A percentile compares a stretch with the other conserved stretches of the same genome.
Conservation (phyloP, 805 yeast genomes). For the Myxozyma lipomycoides region DNA sequence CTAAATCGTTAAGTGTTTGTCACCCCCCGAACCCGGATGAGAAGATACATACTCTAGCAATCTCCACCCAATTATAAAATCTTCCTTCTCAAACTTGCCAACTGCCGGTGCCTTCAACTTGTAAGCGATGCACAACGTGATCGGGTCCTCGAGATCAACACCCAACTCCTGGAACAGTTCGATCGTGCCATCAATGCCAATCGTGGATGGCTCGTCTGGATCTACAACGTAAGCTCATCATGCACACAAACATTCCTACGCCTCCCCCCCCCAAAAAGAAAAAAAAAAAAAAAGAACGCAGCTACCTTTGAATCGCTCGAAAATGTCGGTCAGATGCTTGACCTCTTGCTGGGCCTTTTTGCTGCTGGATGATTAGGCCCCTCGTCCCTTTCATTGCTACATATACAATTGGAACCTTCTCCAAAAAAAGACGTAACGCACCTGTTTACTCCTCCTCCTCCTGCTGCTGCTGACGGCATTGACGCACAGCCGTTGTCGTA, state of each 20-base stretch:
- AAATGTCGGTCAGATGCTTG: constrained; percentile 24
- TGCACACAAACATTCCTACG: background rate
- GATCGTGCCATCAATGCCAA: constrained; percentile 78
- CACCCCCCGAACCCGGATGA: background rate
- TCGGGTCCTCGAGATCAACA: constrained; percentile 69
- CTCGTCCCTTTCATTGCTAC: too few relatives aligned
- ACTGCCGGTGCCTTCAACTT: constrained; percentile 61
- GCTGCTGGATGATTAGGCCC: constrained; percentile 1
- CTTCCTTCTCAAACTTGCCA: constrained; percentile 53
- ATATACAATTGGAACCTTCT: background rate
- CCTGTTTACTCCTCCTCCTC: background rate
- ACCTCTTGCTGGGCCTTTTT: constrained; percentile 5
- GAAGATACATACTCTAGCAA: constrained; percentile 29
- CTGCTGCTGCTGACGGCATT: background rate
- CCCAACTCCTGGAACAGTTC: constrained; percentile 53
- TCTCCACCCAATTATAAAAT: constrained; percentile 60
- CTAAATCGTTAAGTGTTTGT: constrained; percentile 9
- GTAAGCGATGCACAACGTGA: constrained; percentile 65
- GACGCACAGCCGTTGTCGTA: constrained; percentile 24
- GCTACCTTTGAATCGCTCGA: constrained; percentile 32
- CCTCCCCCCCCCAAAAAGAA: too few relatives aligned
- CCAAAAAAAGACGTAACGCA: background rate
- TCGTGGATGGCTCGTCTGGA: constrained; percentile 37
- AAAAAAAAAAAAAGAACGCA: background rate
- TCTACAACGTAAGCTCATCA: constrained; percentile 4